Base-by-base conservation (phyloP, 108 stramenopile species). In the Cylindrotheca closterium region DNA sequence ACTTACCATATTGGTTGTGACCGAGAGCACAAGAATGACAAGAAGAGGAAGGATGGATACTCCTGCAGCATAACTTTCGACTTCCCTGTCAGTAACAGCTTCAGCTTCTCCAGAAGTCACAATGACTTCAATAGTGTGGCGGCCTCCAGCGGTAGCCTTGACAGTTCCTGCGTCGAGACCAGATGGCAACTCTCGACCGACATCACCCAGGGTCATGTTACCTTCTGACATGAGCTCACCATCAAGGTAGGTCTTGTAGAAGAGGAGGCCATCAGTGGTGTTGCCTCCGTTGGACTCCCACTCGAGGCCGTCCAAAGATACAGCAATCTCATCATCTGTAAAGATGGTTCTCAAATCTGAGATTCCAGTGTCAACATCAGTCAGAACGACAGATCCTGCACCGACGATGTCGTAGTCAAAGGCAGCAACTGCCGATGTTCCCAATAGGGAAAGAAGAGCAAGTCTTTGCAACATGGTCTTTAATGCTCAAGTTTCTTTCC, bases 1-100 rank as follows among this genome's bases (percentile, higher is more conserved):
- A 30, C 67, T 49, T 68, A 68, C 69, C 73, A 74, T 74, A 26
- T 73, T 73, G 12, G 82, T 80, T 10, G 74, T 77, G 10, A 64
- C 54, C 2, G 86, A 83, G 12, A 84, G 59, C 0, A 82, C 1
- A 8, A 88, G 50, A 31, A 84, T 61, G 18, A 88, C 57, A 18
- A 84, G 8, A 10, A 88, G 72, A 12, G 86, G 86, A 15, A 73
- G 53, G 52, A 88, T 65, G 47, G 81, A 72, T 4, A 68, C 76
- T n/a, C 77, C 87, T 0, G 75, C 56, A 23, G 33, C 52, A 53
- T 74, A 85, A 33, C 68, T 70, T 68, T 82, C 54, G 51, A 71
- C 79, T 22, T 63, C 58, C 18, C 12, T 25, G 21, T 37, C 25
- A 17, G 61, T 63, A 15, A 46, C 46, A 12, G 65, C 52, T 0